Conservation (phyloP, 148 eudicot species). For the Arbutus unedo region DNA sequence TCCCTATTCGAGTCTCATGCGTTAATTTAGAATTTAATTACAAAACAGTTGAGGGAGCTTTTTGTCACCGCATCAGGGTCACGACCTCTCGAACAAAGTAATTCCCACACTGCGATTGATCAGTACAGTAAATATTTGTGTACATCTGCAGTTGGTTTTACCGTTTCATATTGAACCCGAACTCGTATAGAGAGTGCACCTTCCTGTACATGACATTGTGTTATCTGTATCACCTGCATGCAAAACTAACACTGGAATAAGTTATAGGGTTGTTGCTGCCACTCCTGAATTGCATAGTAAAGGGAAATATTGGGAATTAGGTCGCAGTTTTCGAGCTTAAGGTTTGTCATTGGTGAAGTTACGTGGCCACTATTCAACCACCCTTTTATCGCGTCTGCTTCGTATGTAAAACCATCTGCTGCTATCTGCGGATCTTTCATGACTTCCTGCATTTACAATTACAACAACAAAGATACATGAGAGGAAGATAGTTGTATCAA, state of each 20-base stretch:
- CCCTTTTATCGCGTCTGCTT: conserved; percentile 74
- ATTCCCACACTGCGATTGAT: neutral
- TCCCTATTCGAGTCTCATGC: no score
- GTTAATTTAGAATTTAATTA: no score
- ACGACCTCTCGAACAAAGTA: neutral
- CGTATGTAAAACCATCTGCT: conserved; percentile 87
- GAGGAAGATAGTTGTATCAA: neutral
- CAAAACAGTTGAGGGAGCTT: no score
- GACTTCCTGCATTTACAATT: conserved; percentile 51
- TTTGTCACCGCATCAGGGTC: no score
- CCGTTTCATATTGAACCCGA: neutral
- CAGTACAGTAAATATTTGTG: neutral
- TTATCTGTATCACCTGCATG: conserved; percentile 14
- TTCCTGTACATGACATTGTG: neutral
- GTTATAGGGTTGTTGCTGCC: conserved; percentile 44
- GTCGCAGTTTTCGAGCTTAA: conserved; percentile 56
- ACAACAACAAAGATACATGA: conserved; percentile 1
- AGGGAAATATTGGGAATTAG: conserved; percentile 75
- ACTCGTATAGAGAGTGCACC: neutral
- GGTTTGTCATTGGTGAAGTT: conserved; percentile 94
- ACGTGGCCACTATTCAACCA: conserved; percentile 74
- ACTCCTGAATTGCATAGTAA: conserved; percentile 77
- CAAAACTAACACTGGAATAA: neutral
- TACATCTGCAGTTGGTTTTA: neutral
- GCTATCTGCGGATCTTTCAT: conserved; percentile 86